Evolutionary conservation across 352 stramenopile genomes (phyloP).

Genomic region (Thraustochytrium striatum): DNA sequence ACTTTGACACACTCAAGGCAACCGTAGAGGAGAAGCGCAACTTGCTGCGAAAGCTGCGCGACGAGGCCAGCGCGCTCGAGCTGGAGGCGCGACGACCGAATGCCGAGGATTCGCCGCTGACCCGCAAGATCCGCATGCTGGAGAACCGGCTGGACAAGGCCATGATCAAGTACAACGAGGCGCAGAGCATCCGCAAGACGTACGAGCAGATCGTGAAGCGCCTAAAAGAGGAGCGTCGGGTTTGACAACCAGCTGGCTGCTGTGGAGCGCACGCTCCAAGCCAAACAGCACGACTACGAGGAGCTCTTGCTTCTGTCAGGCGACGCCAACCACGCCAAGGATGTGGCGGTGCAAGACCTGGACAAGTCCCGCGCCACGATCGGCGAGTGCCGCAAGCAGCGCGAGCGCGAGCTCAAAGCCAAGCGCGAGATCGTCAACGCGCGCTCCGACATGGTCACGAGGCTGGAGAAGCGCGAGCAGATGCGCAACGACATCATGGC

Average conservation of each 20-base stretch:
- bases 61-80: constrained; percentile 69
- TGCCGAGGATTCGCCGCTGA: constrained; percentile 57
- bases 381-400: constrained; percentile 77
- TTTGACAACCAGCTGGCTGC: constrained; percentile 90
- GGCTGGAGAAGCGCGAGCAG: constrained; percentile 74
- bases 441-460: constrained; percentile 79
- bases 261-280: constrained; percentile 80
- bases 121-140: constrained; percentile 82
- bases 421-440: constrained; percentile 88
- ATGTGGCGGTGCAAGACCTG: constrained; percentile 59
- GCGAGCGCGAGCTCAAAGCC: constrained; percentile 79
- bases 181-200: constrained; percentile 88
- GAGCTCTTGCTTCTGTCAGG: constrained; percentile 83
- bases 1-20: constrained; percentile 68
- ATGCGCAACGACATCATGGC: constrained; percentile 64
- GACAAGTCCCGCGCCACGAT: constrained; percentile 70
- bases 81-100: constrained; percentile 55
- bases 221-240: constrained; percentile 86
- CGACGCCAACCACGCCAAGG: constrained; percentile 83
- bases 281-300: constrained; percentile 89
- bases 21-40: constrained; percentile 66
- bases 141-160: constrained; percentile 90
- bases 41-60: constrained; percentile 66
- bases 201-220: constrained; percentile 94
- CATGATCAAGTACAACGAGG: constrained; percentile 96